Conservation (phyloP, 2,329 filamentous ascomycete species). For the Tolypocladium amazonense region DNA sequence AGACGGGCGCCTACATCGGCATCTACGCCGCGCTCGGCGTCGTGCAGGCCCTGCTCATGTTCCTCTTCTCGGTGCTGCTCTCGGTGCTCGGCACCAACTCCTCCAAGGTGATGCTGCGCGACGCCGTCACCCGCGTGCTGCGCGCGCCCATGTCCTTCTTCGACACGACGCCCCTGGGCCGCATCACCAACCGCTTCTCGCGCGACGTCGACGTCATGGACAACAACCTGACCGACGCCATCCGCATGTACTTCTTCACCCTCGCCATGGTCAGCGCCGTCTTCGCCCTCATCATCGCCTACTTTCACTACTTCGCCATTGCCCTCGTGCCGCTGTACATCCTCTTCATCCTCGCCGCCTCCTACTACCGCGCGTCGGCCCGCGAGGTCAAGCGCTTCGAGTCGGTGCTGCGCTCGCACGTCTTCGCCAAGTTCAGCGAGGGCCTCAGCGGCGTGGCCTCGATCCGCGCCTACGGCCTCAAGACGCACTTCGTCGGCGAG, state of each 20-base stretch:
- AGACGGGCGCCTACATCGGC: slow-evolving; percentile 61
- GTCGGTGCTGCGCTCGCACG: slow-evolving; percentile 71
- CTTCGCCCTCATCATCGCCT: slow-evolving; percentile 87
- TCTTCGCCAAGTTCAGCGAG: slow-evolving; percentile 88
- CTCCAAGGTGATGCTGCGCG: slow-evolving; percentile 70
- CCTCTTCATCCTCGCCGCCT: slow-evolving; percentile 70
- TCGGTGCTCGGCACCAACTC: slow-evolving; percentile 72
- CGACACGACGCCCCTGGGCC: slow-evolving; percentile 88
- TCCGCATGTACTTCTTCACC: slow-evolving; percentile 87
- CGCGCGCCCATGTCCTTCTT: slow-evolving; percentile 81
- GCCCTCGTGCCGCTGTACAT: slow-evolving; percentile 55
- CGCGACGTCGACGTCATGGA: slow-evolving; percentile 96
- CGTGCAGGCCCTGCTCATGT: slow-evolving; percentile 63
- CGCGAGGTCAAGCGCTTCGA: slow-evolving; percentile 94
- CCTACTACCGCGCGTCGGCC: slow-evolving; percentile 84
- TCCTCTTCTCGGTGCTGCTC: slow-evolving; percentile 67
- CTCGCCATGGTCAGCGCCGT: slow-evolving; percentile 72
- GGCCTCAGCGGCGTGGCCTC: slow-evolving; percentile 73
- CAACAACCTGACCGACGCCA: slow-evolving; percentile 77
- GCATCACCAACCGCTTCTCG: slow-evolving; percentile 93
- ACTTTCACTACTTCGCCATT: slow-evolving; percentile 76
- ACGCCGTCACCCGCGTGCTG: slow-evolving; percentile 69
- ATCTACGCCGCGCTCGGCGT: slow-evolving; percentile 62
- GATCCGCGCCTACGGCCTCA: slow-evolving; percentile 81
- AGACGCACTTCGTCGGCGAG: slow-evolving; percentile 60